These are phyloP conservation scores for Saururus chinensis DNA, from an alignment of 164 flowering plant genomes.

Conservation along the genomic window DNA sequence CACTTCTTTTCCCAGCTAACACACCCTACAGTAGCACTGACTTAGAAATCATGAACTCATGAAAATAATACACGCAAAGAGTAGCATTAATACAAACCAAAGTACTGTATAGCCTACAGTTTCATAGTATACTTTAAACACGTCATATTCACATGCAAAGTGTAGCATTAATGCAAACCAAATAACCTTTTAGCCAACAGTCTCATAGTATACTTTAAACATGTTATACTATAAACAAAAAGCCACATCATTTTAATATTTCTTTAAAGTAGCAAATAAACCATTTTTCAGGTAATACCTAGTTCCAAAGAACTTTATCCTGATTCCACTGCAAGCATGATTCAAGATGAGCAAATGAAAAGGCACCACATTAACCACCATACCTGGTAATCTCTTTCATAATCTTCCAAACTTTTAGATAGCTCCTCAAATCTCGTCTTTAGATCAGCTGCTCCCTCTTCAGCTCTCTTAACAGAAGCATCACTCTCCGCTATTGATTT, in stretches of 20 bases:
- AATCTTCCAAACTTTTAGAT: slow-evolving; percentile 56
- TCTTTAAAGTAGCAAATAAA: no score
- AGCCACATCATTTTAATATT: slow-evolving; percentile 1
- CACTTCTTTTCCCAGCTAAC: slow-evolving; percentile 88
- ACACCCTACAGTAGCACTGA: slow-evolving; percentile 43
- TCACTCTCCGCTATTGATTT: slow-evolving; percentile 59
- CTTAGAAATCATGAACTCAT: neutral
- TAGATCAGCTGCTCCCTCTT: slow-evolving; percentile 87
- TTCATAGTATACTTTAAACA: neutral
- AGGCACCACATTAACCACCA: neutral
- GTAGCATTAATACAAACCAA: neutral
- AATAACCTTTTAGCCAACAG: neutral
- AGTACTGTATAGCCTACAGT: neutral
- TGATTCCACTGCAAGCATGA: no score
- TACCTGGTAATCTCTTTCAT: slow-evolving; percentile 89
- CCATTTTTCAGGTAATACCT: no score
- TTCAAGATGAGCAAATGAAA: no score
- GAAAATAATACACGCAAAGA: neutral
- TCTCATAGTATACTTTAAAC: neutral
- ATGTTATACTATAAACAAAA: neutral
- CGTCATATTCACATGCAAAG: neutral
- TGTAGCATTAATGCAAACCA: neutral
- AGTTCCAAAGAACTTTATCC: no score
- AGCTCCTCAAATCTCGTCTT: slow-evolving; percentile 51
- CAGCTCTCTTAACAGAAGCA: slow-evolving; percentile 57